A percentile compares a stretch with the other conserved stretches of the same genome.
Evolutionary conservation across 1,284 basidiomycete genomes (phyloP).

Genomic region (Leccinum subfulvum): DNA sequence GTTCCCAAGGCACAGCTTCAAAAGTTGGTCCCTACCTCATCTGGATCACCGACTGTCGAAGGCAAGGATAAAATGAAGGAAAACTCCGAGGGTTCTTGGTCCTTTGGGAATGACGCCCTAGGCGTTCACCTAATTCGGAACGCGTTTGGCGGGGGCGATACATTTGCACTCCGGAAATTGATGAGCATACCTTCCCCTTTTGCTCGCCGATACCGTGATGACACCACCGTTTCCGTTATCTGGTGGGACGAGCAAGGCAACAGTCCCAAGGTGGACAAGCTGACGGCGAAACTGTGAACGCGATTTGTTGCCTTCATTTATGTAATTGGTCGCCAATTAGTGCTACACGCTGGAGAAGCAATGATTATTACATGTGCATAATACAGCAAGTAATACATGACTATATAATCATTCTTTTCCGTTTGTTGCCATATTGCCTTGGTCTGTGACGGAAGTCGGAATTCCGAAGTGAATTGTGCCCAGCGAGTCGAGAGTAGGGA

Average conservation of each 20-base stretch:
- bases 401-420: slow-evolving; percentile 32
- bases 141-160: slow-evolving; percentile 86
- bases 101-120: slow-evolving; percentile 84
- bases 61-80: slow-evolving; percentile 55
- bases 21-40: slow-evolving; percentile 51
- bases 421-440: slow-evolving; percentile 32
- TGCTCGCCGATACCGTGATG: slow-evolving; percentile 81
- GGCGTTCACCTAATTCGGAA: slow-evolving; percentile 93
- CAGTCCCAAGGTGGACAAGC: slow-evolving; percentile 29
- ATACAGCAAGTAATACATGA: slow-evolving; percentile 14
- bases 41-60: slow-evolving; percentile 56
- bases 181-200: slow-evolving; percentile 86
- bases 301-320: background rate
- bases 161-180: slow-evolving; percentile 61
- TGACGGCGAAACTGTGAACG: slow-evolving; percentile 41
- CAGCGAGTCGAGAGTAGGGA: slow-evolving; percentile 36
- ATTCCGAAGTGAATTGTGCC: slow-evolving; percentile 36
- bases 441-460: slow-evolving; percentile 24
- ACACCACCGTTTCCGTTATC: slow-evolving; percentile 87
- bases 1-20: slow-evolving; percentile 59
- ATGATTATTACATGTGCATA: slow-evolving; percentile 7
- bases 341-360: slow-evolving; percentile 4
- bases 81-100: slow-evolving; percentile 58
- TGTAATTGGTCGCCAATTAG: background rate
- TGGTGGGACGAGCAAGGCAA: slow-evolving; percentile 69